A percentile compares a stretch with the other conserved stretches of the same genome.
These are phyloP conservation scores for Furculomyces boomerangus DNA, from an alignment of 371 early-diverging fungal genomes.

Conservation along the genomic window DNA sequence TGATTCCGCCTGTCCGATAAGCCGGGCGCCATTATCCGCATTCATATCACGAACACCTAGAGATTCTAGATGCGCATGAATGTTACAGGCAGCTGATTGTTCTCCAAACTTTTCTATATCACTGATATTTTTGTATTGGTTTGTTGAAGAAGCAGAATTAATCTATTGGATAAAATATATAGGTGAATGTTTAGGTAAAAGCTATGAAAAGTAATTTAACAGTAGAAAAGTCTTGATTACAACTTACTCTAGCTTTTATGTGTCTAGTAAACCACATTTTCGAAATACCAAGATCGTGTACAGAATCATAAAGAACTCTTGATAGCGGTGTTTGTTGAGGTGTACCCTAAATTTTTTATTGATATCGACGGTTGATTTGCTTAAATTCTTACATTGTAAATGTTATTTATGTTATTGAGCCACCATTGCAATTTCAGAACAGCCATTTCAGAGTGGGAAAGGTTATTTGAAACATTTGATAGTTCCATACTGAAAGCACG, in stretches of 20 bases:
- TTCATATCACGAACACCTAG: conserved; percentile 60
- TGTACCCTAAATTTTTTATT: neutral
- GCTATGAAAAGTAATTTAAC: neutral
- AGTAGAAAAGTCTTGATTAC: neutral
- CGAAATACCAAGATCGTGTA: conserved; percentile 14
- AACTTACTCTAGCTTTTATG: conserved; percentile 1
- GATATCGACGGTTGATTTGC: neutral
- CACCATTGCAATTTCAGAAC: conserved; percentile 68
- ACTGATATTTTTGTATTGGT: conserved; percentile 44
- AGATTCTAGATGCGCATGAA: conserved; percentile 77
- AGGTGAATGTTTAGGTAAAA: no score
- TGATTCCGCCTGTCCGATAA: conserved; percentile 75
- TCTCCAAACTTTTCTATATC: conserved; percentile 80
- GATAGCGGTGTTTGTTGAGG: conserved; percentile 16
- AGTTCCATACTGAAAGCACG: conserved; percentile 80
- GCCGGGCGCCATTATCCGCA: conserved; percentile 79
- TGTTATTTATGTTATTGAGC: conserved; percentile 53
- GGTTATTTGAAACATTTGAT: conserved; percentile 53
- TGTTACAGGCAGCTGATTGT: conserved; percentile 59
- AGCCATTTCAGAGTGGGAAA: conserved; percentile 48
- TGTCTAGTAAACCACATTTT: conserved; percentile 19
- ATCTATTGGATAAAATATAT: no score
- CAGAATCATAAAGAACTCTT: conserved; percentile 13
- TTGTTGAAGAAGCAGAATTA: conserved; percentile 34
- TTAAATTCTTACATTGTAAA: conserved; percentile 34